Base-by-base conservation (phyloP, 768 basidiomycete species). In the Crassisporium funariophilum region DNA sequence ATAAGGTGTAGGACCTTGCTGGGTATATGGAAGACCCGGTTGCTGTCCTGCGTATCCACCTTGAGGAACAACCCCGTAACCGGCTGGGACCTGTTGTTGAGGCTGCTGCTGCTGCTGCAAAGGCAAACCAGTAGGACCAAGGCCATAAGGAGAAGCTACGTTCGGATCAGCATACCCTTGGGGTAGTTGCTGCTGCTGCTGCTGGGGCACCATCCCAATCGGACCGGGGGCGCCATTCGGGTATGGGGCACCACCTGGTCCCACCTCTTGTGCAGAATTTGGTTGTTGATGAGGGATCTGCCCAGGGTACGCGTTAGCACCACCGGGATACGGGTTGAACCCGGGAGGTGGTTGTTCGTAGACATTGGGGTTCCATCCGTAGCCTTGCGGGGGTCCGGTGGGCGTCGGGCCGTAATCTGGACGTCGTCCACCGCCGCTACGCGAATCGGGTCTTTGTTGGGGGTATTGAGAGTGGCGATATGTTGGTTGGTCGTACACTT, bases 401-500 rank as follows among this genome's bases (percentile, higher is more conserved):
- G 53, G 42, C 21, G 44, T 15, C 3, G 53, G 55, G 33, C 48
- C 57, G 22, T 48, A 54, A n/a, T 57, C 56, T 3, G 57, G 63
- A 17, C 60, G 60, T 13, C 69, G 65, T 10, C 68, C 61, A 22
- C 67, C 72, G 12, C 66, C 34, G 20, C 43, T 52, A 6, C 59
- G 47, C 8, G 64, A 55, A 41, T 61, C 62, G 16, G 63, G 57
- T 11, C 59, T 37, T 13, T 27, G 49, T 43, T 60, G 59, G 10
- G 53, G 51, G 33, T 50, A 55, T 35, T 41, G 56, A 3, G 66
- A 46, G 19, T 55, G 45, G 10, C 59, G 64, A 49, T 62, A 64
- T 20, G 47, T 46, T 25, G 56, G 57, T 45, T 73, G 72, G 17
- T 86, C 83, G 58, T 87, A 86, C 25, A 79, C 82, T 84, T 33